Base-by-base conservation (phyloP, 2,329 filamentous ascomycete species). In the Pyrenochaeta sp. region DNA sequence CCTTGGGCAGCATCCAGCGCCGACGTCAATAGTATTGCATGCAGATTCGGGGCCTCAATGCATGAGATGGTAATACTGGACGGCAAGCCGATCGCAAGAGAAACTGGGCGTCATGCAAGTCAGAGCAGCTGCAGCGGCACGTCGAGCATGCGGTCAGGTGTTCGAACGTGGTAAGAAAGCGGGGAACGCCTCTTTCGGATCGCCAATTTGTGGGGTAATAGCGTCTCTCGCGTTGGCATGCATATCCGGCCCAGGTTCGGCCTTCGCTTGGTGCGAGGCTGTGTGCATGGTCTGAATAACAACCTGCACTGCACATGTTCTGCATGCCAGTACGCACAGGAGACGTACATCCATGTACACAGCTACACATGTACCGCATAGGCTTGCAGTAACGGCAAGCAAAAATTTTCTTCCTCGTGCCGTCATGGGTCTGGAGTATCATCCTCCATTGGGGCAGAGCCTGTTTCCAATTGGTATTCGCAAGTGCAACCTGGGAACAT, bases 201-300 rank as follows among this genome's bases (percentile, higher is more conserved):
- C 60, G 61, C 54, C 65, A 67, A 61, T 48, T 60, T 71, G 68
- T 69, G 67, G 68, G 67, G 67, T 69, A 71, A 69, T 65, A 60
- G 55, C 53, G 47, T 53, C 54, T n/a, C 38, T 46, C 26, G 44
- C 53, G 48, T 35, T 55, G 53, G 44, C 52, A 48, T 58, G 50
- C 60, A 52, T 52, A 36, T 35, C 55, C 56, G 53, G 53, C 41
- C 45, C 48, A 53, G 43, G 42, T 46, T 63, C 53, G 58, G 60
- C n/a, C 40, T 39, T 58, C 37, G 42, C 41, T 53, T 61, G 24
- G 49, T 35, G 43, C 54, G 61, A 66, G 60, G 58, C 56, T 65
- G 55, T 57, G 58, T 49, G 48, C 41, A 37, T 48, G 24, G 36
- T 40, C 31, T 41, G 42, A 52, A 45, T 40, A 54, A 27, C 36